Percentiles rank a stretch among this genome's conserved stretches.
Evolutionary conservation across 1,284 basidiomycete genomes (phyloP).

Genomic region (Microbotryum lychnidis-dioicae): DNA sequence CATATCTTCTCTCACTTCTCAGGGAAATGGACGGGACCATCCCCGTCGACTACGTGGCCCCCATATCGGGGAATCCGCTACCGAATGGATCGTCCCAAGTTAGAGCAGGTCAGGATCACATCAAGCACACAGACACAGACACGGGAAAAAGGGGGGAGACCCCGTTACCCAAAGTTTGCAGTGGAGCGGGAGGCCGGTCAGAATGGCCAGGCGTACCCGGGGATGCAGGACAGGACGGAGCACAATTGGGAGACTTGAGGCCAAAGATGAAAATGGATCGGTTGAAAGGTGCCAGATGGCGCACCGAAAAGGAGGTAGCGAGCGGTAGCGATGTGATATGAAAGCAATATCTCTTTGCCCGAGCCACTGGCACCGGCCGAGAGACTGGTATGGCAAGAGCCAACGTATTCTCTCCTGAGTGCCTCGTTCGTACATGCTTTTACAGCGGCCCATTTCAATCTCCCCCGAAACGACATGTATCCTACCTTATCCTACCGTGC

Average conservation of each 20-base stretch:
- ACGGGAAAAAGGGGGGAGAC: not conserved
- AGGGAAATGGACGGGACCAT: slow-evolving; percentile 30
- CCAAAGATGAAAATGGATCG: slow-evolving; percentile 22
- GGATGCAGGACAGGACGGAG: not conserved
- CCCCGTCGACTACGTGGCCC: slow-evolving; percentile 13
- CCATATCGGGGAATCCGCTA: not conserved
- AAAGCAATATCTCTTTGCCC: not conserved
- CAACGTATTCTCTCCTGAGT: not conserved
- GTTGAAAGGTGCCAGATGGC: slow-evolving; percentile 22
- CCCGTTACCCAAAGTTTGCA: not conserved
- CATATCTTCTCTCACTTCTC: not conserved
- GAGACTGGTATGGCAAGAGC: no score
- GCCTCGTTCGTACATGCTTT: not conserved
- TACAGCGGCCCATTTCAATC: not conserved
- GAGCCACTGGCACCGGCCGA: no score
- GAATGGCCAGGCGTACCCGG: not conserved
- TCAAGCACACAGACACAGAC: not conserved
- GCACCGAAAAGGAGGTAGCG: slow-evolving; percentile 26
- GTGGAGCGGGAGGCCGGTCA: slow-evolving; percentile 5
- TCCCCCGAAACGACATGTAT: not conserved
- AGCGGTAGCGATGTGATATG: slow-evolving; percentile 28
- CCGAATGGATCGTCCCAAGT: not conserved
- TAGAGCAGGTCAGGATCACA: slow-evolving; percentile 1
- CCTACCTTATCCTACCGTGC: slow-evolving; percentile 20
- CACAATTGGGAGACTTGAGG: not conserved